These are phyloP conservation scores for Pholiota microspora DNA, from an alignment of 768 basidiomycete species.

Conservation along the genomic window DNA sequence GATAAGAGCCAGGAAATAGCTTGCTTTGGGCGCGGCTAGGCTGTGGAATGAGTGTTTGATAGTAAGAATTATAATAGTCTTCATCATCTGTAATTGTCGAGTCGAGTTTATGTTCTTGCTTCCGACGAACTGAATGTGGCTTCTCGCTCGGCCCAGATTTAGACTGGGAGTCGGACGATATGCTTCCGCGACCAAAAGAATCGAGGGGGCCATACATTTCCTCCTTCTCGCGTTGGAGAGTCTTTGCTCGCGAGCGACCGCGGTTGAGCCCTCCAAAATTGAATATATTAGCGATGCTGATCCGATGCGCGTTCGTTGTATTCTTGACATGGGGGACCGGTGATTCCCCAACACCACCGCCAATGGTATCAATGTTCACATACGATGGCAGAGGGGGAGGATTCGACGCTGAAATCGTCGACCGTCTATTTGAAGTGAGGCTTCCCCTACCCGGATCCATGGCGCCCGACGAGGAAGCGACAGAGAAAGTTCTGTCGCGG, in stretches of 20 bases:
- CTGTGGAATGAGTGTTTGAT: slow-evolving; percentile 33
- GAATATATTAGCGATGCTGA: slow-evolving; percentile 56
- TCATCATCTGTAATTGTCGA: slow-evolving; percentile 31
- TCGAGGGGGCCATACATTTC: neutral
- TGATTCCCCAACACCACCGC: slow-evolving; percentile 60
- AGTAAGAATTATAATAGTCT: slow-evolving; percentile 53
- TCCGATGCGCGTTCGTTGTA: slow-evolving; percentile 35
- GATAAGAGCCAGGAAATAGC: slow-evolving; percentile 9
- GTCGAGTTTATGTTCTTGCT: slow-evolving; percentile 2
- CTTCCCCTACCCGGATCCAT: slow-evolving; percentile 35
- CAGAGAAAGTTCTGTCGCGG: slow-evolving; percentile 37
- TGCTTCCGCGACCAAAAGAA: neutral
- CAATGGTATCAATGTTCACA: slow-evolving; percentile 38
- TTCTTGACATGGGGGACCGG: slow-evolving; percentile 42
- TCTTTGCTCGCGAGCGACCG: neutral
- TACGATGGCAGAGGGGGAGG: slow-evolving; percentile 38
- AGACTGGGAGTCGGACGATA: neutral
- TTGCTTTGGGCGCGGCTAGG: slow-evolving; percentile 1
- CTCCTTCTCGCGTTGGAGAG: neutral
- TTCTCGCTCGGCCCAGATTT: neutral
- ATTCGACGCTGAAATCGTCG: slow-evolving; percentile 32
- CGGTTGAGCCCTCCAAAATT: slow-evolving; percentile 15
- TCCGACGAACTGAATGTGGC: neutral
- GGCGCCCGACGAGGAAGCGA: slow-evolving; percentile 38
- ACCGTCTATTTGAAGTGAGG: slow-evolving; percentile 28